These are phyloP conservation scores for Eurotiales sp. DNA, from an alignment of 2,329 filamentous ascomycete genomes.

Conservation along the genomic window DNA sequence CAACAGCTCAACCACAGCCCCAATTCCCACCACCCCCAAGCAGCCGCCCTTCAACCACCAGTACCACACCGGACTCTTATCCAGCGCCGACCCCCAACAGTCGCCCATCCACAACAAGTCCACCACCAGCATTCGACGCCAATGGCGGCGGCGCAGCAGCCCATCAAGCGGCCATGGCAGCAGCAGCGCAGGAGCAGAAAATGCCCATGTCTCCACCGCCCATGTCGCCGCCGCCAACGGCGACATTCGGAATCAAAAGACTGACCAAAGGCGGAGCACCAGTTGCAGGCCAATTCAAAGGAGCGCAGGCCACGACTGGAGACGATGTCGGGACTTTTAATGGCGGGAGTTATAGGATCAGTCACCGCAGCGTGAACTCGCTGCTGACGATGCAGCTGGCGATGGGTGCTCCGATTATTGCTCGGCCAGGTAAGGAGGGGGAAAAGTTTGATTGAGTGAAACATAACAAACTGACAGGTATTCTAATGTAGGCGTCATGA, in stretches of 20 bases:
- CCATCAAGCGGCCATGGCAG: conserved; percentile 65
- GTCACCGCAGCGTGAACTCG: conserved; percentile 86
- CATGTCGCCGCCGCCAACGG: conserved; percentile 19
- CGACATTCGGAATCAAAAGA: conserved; percentile 13
- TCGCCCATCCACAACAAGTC: conserved; percentile 6
- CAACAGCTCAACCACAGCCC: neutral
- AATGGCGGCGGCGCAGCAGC: neutral
- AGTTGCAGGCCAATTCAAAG: conserved; percentile 57
- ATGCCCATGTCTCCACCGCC: conserved; percentile 70
- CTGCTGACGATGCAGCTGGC: conserved; percentile 88
- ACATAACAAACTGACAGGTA: neutral
- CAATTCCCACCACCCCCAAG: conserved; percentile 11
- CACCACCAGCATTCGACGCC: conserved; percentile 16
- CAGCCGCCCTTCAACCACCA: conserved; percentile 5
- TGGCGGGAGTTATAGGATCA: conserved; percentile 89
- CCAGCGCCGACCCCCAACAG: conserved; percentile 1
- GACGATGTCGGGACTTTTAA: conserved; percentile 98
- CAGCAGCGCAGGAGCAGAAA: conserved; percentile 82
- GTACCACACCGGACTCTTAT: neutral
- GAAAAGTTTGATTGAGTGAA: neutral
- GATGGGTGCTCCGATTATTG: conserved; percentile 76
- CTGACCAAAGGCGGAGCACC: conserved; percentile 40
- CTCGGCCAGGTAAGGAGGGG: conserved; percentile 62
- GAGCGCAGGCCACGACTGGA: conserved; percentile 58
- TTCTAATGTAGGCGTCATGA: conserved; percentile 65